Evolutionary conservation across 495 filamentous ascomycete species (phyloP).

Genomic region (Penicillium subrubescens): DNA sequence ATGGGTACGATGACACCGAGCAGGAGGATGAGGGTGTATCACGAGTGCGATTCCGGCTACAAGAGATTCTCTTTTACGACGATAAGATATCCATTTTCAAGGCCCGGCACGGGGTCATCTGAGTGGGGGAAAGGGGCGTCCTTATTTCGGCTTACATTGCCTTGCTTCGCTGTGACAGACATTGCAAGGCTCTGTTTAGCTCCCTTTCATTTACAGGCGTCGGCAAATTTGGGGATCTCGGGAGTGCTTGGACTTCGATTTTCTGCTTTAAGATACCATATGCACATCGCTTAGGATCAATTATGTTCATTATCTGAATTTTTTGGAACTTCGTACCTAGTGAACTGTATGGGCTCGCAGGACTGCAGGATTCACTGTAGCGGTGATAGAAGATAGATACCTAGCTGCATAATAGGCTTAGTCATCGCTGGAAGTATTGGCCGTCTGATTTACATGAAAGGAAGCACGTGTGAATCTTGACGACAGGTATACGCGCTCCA

Average conservation of each 20-base stretch:
- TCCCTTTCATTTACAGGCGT: not conserved
- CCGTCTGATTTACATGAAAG: too few species aligned
- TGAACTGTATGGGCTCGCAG: not conserved
- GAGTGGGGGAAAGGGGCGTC: conserved; percentile 11
- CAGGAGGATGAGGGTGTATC: conserved; percentile 53
- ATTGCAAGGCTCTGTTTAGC: not conserved
- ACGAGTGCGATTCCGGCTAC: conserved; percentile 62
- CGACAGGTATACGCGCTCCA: too few species aligned
- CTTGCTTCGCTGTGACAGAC: not conserved
- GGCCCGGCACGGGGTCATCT: conserved; percentile 73
- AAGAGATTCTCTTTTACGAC: conserved; percentile 88
- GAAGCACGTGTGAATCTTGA: too few species aligned
- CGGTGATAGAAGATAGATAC: not conserved
- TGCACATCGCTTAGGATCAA: conserved; percentile 8
- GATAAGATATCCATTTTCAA: conserved; percentile 86
- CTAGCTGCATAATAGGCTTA: too few species aligned
- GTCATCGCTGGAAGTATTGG: too few species aligned
- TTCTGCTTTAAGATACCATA: conserved; percentile 15
- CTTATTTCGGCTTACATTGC: not conserved
- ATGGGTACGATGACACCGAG: conserved; percentile 55
- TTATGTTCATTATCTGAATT: not conserved
- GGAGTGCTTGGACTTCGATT: not conserved
- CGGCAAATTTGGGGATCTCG: not conserved
- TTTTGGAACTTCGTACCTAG: not conserved
- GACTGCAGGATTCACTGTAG: not conserved